phyloP scores from a whole-genome alignment of 768 basidiomycete genomes.

The Mycena filopes region DNA sequence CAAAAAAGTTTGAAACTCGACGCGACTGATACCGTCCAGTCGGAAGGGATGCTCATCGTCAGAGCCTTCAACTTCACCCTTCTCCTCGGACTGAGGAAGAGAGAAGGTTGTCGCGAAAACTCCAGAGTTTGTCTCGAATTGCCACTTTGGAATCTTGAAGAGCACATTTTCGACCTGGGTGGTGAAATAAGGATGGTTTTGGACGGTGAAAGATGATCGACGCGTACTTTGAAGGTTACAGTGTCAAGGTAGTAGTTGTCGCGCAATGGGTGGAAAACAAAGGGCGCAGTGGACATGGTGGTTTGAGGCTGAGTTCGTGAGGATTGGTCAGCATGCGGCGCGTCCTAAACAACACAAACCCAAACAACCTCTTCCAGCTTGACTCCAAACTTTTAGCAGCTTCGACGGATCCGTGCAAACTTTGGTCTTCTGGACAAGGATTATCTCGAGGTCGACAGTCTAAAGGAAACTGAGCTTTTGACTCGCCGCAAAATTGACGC shows the following conservation, averaged over 20 bases:
- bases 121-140: conserved; percentile 36
- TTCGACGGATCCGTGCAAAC: no score
- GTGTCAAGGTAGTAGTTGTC: conserved; percentile 28
- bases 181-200: background rate
- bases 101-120: conserved; percentile 38
- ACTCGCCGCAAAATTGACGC: background rate
- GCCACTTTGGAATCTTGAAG: conserved; percentile 41
- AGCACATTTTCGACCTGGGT: conserved; percentile 41
- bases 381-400: no score
- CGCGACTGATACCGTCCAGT: conserved; percentile 35
- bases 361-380: no score
- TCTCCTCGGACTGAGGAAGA: conserved; percentile 28
- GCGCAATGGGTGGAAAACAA: background rate
- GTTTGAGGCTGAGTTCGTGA: no score
- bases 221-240: conserved; percentile 28
- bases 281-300: background rate
- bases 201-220: background rate
- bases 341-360: no score
- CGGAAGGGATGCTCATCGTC: conserved; percentile 40
- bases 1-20: conserved; percentile 39
- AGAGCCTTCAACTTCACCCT: conserved; percentile 42
- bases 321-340: no score
- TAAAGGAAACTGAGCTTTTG: background rate
- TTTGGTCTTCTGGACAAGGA: background rate
- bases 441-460: no score